Evolutionary conservation across 257 asterid species (phyloP).

Genomic region (Solanum bulbocastanum): DNA sequence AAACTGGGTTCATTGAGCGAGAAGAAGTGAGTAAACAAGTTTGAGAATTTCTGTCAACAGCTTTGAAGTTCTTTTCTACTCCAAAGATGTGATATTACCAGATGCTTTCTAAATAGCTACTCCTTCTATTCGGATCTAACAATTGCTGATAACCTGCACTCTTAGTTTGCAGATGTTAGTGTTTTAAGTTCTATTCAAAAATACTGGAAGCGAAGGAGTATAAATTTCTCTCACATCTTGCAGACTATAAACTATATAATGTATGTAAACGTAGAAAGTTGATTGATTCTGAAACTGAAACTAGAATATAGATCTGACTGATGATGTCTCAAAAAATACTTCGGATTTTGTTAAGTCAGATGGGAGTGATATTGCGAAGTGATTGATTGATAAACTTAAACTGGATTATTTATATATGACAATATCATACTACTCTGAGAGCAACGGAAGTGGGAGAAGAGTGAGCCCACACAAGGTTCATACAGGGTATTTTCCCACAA

Average conservation of each 20-base stretch:
- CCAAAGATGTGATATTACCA: neutral
- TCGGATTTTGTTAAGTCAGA: neutral
- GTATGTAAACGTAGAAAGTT: neutral
- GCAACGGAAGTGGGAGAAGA: neutral
- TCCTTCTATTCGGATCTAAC: neutral
- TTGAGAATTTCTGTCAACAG: neutral
- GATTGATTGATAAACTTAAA: neutral
- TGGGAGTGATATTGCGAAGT: neutral
- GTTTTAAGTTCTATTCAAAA: neutral
- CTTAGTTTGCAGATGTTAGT: neutral
- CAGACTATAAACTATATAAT: neutral
- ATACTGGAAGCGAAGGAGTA: neutral
- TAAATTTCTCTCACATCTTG: neutral
- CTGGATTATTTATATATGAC: neutral
- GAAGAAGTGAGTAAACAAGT: slow-evolving; percentile 28
- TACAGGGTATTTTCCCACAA: neutral
- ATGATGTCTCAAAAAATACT: neutral
- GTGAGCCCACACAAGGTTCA: neutral
- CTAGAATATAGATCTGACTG: neutral
- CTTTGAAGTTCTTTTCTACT: neutral
- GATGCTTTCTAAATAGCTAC: neutral
- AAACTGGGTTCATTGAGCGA: slow-evolving; percentile 40
- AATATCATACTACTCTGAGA: neutral
- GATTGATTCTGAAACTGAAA: neutral
- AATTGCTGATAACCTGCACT: neutral